Percentiles rank a stretch among this genome's conserved stretches.
These are phyloP conservation scores for Phytophthora foliorum DNA, from an alignment of 352 stramenopile species.

Conservation along the genomic window DNA sequence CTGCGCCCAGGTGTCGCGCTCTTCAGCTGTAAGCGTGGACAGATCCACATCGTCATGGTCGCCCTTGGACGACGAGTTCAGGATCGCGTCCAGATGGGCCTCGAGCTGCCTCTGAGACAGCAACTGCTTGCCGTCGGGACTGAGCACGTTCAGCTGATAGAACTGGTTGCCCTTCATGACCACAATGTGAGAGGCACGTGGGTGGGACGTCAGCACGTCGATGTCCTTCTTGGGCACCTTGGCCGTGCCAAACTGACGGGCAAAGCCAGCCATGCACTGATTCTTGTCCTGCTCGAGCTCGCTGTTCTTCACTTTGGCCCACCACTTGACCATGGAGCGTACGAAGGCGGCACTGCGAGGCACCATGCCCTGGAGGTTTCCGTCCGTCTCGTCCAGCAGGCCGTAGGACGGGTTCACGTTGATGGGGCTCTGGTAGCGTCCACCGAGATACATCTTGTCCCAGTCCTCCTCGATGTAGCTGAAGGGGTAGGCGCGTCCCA, in stretches of 20 bases:
- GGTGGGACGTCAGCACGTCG: slow-evolving; percentile 83
- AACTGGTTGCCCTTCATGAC: slow-evolving; percentile 90
- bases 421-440: slow-evolving; percentile 90
- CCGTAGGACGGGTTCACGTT: slow-evolving; percentile 94
- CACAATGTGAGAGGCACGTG: slow-evolving; percentile 88
- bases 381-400: slow-evolving; percentile 82
- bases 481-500: slow-evolving; percentile 90
- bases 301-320: slow-evolving; percentile 88
- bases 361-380: slow-evolving; percentile 74
- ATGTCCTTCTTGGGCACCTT: slow-evolving; percentile 78
- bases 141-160: slow-evolving; percentile 87
- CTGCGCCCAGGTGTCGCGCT: slow-evolving; percentile 89
- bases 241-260: slow-evolving; percentile 88
- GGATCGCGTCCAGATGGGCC: slow-evolving; percentile 69
- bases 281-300: slow-evolving; percentile 92
- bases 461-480: slow-evolving; percentile 95
- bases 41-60: slow-evolving; percentile 72
- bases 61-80: slow-evolving; percentile 59
- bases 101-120: slow-evolving; percentile 80
- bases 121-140: slow-evolving; percentile 83
- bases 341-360: slow-evolving; percentile 83
- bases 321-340: slow-evolving; percentile 90
- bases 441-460: slow-evolving; percentile 93
- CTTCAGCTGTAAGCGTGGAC: slow-evolving; percentile 83
- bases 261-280: slow-evolving; percentile 92